Conservation (phyloP, 1,139 yeast species). For the Kodamaea derodonti region DNA sequence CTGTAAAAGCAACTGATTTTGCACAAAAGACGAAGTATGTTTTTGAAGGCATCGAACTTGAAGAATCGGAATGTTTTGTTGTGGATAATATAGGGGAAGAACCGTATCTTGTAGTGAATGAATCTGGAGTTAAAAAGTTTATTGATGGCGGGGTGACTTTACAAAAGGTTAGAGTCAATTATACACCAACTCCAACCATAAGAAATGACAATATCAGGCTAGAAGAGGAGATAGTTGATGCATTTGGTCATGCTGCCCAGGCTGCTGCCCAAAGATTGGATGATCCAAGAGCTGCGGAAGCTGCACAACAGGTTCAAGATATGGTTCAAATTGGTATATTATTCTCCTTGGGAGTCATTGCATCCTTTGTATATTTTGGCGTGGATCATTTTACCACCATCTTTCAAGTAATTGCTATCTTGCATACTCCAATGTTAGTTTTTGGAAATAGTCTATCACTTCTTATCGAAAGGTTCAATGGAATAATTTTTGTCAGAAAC, state of each 20-base stretch:
- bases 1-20: not conserved
- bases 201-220: not conserved
- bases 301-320: constrained; percentile 3
- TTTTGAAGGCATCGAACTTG: constrained; percentile 23
- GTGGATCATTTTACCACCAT: not conserved
- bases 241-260: not conserved
- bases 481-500: not conserved
- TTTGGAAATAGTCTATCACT: constrained; percentile 4
- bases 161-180: constrained; percentile 9
- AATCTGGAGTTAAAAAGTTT: constrained; percentile 29
- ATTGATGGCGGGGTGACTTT: constrained; percentile 5
- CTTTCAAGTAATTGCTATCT: constrained; percentile 1
- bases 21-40: constrained; percentile 14
- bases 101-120: constrained; percentile 40
- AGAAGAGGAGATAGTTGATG: not conserved
- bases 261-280: not conserved
- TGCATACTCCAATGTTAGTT: constrained; percentile 5
- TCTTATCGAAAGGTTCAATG: constrained; percentile 1
- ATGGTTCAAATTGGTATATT: constrained; percentile 1
- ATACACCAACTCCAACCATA: not conserved
- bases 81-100: constrained; percentile 31
- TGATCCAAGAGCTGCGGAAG: not conserved
- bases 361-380: constrained; percentile 1
- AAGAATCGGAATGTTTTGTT: constrained; percentile 41
- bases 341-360: constrained; percentile 1